Conservation (phyloP, 495 filamentous ascomycete genomes). For the Parachaetomium inaequale region DNA sequence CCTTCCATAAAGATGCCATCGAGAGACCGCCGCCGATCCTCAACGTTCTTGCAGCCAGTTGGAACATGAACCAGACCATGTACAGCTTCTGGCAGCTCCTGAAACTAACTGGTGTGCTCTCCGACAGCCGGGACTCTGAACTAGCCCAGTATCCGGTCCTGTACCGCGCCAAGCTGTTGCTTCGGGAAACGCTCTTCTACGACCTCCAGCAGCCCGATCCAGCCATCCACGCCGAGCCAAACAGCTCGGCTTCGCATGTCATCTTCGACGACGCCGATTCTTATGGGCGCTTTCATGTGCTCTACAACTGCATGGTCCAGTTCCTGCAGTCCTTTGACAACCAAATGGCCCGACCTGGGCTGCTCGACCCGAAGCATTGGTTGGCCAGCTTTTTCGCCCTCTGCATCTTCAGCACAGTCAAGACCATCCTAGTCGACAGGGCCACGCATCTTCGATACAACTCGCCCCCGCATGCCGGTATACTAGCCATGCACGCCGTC, state of each 20-base stretch:
- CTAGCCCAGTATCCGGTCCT: constrained; percentile 41
- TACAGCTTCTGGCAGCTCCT: constrained; percentile 49
- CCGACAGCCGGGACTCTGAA: constrained; percentile 41
- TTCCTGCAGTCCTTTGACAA: constrained; percentile 48
- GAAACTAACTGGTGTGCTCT: constrained; percentile 42
- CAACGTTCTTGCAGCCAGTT: constrained; percentile 44
- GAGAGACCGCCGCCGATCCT: constrained; percentile 44
- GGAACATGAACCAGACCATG: constrained; percentile 42
- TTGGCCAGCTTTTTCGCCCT: constrained; percentile 46
- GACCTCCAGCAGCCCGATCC: constrained; percentile 48
- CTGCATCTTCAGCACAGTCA: constrained; percentile 50
- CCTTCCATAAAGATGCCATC: constrained; percentile 39
- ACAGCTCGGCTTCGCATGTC: constrained; percentile 33
- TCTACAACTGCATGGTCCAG: constrained; percentile 47
- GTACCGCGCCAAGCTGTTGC: constrained; percentile 47
- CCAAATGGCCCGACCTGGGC: constrained; percentile 35
- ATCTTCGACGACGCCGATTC: constrained; percentile 44
- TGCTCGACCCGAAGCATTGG: constrained; percentile 43
- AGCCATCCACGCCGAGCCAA: constrained; percentile 42
- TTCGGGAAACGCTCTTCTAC: constrained; percentile 49
- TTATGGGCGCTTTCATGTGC: constrained; percentile 42
- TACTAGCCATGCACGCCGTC: constrained; percentile 44
- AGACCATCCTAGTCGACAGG: constrained; percentile 45
- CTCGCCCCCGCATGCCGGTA: constrained; percentile 34
- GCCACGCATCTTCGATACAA: constrained; percentile 34